Conservation (phyloP, 2,329 filamentous ascomycete genomes). For the Stenocarpella maydis region DNA sequence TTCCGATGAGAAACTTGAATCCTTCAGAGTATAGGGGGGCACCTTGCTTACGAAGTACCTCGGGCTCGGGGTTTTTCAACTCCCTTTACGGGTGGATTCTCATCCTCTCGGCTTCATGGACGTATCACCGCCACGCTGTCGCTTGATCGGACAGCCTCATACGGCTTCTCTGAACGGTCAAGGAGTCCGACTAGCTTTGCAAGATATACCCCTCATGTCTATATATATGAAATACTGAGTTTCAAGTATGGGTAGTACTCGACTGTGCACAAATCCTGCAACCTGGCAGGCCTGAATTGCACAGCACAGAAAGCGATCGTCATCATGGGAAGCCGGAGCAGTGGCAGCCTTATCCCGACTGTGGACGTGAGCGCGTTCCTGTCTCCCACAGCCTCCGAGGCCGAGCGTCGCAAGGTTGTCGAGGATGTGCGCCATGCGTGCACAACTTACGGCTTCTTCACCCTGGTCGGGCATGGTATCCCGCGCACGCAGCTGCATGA, state of each 20-base stretch:
- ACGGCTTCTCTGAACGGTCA: background rate
- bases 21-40: background rate
- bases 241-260: background rate
- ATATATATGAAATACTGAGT: background rate
- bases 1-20: background rate
- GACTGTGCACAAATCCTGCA: background rate
- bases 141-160: background rate
- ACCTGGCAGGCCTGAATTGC: background rate
- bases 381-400: constrained; percentile 36
- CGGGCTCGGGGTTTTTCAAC: background rate
- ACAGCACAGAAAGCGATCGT: background rate
- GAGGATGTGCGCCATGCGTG: constrained; percentile 41
- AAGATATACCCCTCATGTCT: background rate
- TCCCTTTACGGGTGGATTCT: background rate
- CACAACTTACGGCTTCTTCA: constrained; percentile 44
- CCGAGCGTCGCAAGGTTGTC: constrained; percentile 38
- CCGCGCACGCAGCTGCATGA: constrained; percentile 36
- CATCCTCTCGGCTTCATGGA: background rate
- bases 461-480: constrained; percentile 44
- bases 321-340: constrained; percentile 47
- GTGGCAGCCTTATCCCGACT: constrained; percentile 39
- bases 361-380: constrained; percentile 42
- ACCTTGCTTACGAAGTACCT: background rate
- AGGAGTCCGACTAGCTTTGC: background rate
- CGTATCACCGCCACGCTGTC: background rate